These are phyloP conservation scores for carrot (Daucus carota) DNA, from an alignment of 129 eudicot genomes.

Conservation along the genomic window DH1_v3.0 NC_030382.2:33069501-33070000, in stretches of 20 bases:
- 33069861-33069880: constrained; percentile 55
- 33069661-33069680: constrained; percentile 46
- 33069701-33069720: constrained; percentile 43
- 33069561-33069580: constrained; percentile 62
- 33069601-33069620: constrained; percentile 45
- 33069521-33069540: constrained; percentile 22
- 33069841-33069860: constrained; percentile 76
- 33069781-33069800: not conserved
- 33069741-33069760: constrained; percentile 35
- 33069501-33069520: constrained; percentile 18
- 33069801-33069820: not conserved
- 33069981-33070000: not conserved
- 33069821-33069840: not conserved
- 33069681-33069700: constrained; percentile 38
- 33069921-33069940: constrained; percentile 48
- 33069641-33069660: constrained; percentile 58
- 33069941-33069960: constrained; percentile 55
- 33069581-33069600: constrained; percentile 34
- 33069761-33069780: not conserved
- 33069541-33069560: constrained; percentile 44
- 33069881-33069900: constrained; percentile 46
- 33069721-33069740: constrained; percentile 69
- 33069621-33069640: constrained; percentile 50
- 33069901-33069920: constrained; percentile 42
- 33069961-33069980: constrained; percentile 66